phyloP scores from a whole-genome alignment of 106 monocot genomes.

The Dendrobium huoshanense region DNA sequence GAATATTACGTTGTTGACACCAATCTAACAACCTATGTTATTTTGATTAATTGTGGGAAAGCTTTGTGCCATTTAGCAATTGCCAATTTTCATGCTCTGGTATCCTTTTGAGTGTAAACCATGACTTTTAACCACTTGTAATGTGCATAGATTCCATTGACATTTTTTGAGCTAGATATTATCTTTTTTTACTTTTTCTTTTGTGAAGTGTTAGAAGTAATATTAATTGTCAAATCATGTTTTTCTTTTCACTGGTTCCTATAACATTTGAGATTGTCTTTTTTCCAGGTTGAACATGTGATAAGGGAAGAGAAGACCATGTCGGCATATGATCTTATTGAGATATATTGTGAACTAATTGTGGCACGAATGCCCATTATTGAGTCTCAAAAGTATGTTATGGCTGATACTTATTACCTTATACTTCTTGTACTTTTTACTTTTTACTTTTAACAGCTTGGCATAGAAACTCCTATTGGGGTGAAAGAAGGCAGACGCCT shows the following conservation, averaged over 20 bases:
- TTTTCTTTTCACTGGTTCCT: neutral
- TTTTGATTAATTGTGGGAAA: neutral
- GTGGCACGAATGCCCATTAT: no score
- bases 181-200: conserved; percentile 1
- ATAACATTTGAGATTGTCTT: no score
- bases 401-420: no score
- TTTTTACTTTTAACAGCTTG: neutral
- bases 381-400: no score
- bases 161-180: neutral
- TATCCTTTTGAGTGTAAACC: neutral
- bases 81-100: neutral
- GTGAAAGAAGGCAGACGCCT: no score
- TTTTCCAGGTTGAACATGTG: no score
- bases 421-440: no score
- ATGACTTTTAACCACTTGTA: neutral
- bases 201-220: neutral
- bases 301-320: no score
- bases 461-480: neutral
- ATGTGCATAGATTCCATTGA: neutral
- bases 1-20: neutral
- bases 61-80: neutral
- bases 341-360: no score
- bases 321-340: no score
- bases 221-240: neutral
- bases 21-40: neutral